Percentiles rank a stretch among this genome's conserved stretches.
Evolutionary conservation across 768 basidiomycete genomes (phyloP).

Genomic region (Mycena galericulata): DNA sequence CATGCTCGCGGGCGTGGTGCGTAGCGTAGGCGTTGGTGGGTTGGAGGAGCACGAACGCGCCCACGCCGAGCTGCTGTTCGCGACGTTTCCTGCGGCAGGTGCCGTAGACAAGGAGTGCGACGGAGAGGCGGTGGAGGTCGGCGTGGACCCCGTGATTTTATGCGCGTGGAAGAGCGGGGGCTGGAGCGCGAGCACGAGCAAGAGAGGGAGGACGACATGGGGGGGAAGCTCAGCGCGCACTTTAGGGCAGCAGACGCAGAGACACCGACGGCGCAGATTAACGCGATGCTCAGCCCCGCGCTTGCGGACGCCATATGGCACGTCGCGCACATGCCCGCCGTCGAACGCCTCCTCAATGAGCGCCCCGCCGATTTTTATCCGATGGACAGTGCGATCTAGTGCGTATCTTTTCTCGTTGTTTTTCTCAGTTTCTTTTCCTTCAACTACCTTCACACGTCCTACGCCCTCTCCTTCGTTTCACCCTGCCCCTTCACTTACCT

Average conservation of each 20-base stretch:
- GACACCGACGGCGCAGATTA: conserved; percentile 61
- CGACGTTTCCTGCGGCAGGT: conserved; percentile 17
- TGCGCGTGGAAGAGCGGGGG: too few species aligned
- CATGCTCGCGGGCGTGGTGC: conserved; percentile 74
- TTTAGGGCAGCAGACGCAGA: too few species aligned
- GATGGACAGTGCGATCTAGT: conserved; percentile 66
- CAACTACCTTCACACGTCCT: too few species aligned
- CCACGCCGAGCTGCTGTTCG: neutral
- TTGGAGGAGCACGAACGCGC: conserved; percentile 43
- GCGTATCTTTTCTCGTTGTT: too few species aligned
- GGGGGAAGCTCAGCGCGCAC: too few species aligned
- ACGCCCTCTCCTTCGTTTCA: conserved; percentile 37
- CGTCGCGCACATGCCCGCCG: conserved; percentile 62
- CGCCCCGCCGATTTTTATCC: conserved; percentile 75
- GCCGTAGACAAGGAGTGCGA: neutral
- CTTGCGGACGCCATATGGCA: conserved; percentile 63
- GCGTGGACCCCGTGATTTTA: conserved; percentile 27
- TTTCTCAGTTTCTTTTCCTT: too few species aligned
- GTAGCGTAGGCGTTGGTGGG: conserved; percentile 74
- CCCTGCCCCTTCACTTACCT: neutral
- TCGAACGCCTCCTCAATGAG: conserved; percentile 39
- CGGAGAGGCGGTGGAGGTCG: conserved; percentile 14
- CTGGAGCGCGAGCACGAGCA: too few species aligned
- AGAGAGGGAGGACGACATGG: too few species aligned
- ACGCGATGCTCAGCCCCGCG: conserved; percentile 52